phyloP scores from a whole-genome alignment of 495 filamentous ascomycete genomes.

The Talaromyces ruber region DNA sequence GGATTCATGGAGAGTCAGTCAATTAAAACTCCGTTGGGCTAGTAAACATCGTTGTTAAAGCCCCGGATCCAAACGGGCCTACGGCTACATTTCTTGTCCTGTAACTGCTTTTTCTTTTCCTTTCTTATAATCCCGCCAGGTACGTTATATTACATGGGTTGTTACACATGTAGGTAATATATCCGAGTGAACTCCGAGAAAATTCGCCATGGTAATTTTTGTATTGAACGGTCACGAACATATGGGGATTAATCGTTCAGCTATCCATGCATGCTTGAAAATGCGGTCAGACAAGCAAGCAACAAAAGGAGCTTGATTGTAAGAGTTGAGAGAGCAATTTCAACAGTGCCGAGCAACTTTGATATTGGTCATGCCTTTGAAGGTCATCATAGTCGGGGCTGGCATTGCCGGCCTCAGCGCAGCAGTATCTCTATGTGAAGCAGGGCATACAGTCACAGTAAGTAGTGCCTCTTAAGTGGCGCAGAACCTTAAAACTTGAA shows the following conservation, averaged over 20 bases:
- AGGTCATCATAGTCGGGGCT: conserved; percentile 33
- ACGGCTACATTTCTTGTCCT: not conserved
- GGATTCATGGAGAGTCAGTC: not conserved
- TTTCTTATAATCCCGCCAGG: not conserved
- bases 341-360: not conserved
- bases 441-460: conserved; percentile 19
- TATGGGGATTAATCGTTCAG: not conserved
- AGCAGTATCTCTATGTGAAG: conserved; percentile 20
- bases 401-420: conserved; percentile 37
- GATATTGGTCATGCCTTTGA: conserved; percentile 11
- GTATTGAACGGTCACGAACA: not conserved
- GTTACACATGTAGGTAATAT: not conserved
- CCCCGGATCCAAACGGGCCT: not conserved
- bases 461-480: not conserved
- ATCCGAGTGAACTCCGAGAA: not conserved
- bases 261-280: not conserved
- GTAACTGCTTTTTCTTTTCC: not conserved
- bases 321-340: not conserved
- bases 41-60: not conserved
- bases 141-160: not conserved
- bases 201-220: not conserved
- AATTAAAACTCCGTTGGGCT: not conserved
- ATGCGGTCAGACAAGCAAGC: not conserved
- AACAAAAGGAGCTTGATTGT: not conserved
- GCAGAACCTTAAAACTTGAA: not conserved